A percentile compares a stretch with the other conserved stretches of the same genome.
Evolutionary conservation across 2,329 filamentous ascomycete species (phyloP).

Genomic region (Ophiostoma ulmi): DNA sequence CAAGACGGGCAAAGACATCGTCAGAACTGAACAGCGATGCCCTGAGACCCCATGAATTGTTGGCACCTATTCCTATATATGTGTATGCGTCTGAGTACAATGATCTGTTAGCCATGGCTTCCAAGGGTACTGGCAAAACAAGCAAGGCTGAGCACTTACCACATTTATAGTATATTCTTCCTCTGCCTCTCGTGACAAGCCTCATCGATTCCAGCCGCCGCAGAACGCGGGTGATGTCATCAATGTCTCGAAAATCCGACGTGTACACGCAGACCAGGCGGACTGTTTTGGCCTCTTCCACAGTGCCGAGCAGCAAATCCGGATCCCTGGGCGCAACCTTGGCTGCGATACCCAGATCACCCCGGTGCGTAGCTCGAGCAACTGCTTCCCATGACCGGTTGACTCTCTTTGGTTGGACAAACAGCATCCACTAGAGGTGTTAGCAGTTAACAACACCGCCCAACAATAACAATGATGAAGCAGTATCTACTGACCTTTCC

Average conservation of each 20-base stretch:
- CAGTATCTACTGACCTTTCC: slow-evolving; percentile 55
- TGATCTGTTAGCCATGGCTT: not conserved
- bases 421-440: slow-evolving; percentile 65
- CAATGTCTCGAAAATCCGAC: slow-evolving; percentile 61
- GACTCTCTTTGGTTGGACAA: slow-evolving; percentile 50
- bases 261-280: slow-evolving; percentile 76
- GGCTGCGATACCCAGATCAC: slow-evolving; percentile 64
- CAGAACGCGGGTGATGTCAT: slow-evolving; percentile 66
- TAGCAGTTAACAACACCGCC: slow-evolving; percentile 11
- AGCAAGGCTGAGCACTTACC: slow-evolving; percentile 42
- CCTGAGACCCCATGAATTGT: slow-evolving; percentile 58
- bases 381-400: slow-evolving; percentile 62
- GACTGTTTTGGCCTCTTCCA: slow-evolving; percentile 39
- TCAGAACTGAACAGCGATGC: slow-evolving; percentile 37
- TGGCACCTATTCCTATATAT: slow-evolving; percentile 55
- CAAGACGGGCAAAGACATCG: slow-evolving; percentile 17
- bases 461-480: not conserved
- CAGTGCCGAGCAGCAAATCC: slow-evolving; percentile 35
- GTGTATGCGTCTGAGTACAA: slow-evolving; percentile 57
- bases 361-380: slow-evolving; percentile 60
- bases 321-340: slow-evolving; percentile 61
- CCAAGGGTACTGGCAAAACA: not conserved
- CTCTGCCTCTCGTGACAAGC: slow-evolving; percentile 45
- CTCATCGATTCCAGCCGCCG: slow-evolving; percentile 56
- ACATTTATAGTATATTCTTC: slow-evolving; percentile 70